phyloP scores from a whole-genome alignment of 139 green algal genomes.

The Mesostigma viride region DNA sequence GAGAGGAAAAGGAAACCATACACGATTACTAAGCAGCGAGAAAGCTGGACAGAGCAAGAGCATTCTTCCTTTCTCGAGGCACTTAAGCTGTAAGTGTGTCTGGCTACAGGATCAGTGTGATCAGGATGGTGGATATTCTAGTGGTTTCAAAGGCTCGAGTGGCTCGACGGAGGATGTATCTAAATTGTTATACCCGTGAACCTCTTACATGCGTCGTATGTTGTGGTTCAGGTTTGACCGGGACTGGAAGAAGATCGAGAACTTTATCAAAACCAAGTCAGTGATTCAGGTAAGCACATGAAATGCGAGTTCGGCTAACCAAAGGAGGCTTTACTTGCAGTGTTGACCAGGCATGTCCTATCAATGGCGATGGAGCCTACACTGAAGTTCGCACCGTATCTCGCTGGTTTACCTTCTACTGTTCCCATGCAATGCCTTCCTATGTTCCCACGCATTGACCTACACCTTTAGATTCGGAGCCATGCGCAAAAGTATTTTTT shows the following conservation, averaged over 20 bases:
- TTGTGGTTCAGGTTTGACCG: slow-evolving; percentile 31
- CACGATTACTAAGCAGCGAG: slow-evolving; percentile 52
- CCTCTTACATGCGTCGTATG: too few relatives aligned
- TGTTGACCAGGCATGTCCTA: too few relatives aligned
- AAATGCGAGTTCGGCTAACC: too few relatives aligned
- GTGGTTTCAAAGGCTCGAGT: not conserved
- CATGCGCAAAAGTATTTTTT: slow-evolving; percentile 65
- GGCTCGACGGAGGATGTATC: not conserved
- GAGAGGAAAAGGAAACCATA: slow-evolving; percentile 57
- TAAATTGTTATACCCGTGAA: not conserved
- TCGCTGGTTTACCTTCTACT: too few relatives aligned
- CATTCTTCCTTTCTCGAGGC: slow-evolving; percentile 56
- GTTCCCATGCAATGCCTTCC: too few relatives aligned
- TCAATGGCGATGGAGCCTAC: too few relatives aligned
- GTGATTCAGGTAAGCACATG: slow-evolving; percentile 38
- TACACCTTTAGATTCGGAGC: slow-evolving; percentile 48
- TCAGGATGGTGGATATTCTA: not conserved
- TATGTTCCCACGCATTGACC: too few relatives aligned
- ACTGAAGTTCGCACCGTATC: too few relatives aligned
- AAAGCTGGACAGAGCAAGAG: slow-evolving; percentile 60
- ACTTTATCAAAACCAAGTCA: slow-evolving; percentile 39
- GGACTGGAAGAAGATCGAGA: slow-evolving; percentile 48
- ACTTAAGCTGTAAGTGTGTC: slow-evolving; percentile 37
- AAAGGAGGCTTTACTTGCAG: too few relatives aligned
- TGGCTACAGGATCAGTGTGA: not conserved